Percentiles rank a stretch among this genome's conserved stretches.
Evolutionary conservation across 2,329 filamentous ascomycete species (phyloP).

Genomic region (Aspergillus neoniger): DNA sequence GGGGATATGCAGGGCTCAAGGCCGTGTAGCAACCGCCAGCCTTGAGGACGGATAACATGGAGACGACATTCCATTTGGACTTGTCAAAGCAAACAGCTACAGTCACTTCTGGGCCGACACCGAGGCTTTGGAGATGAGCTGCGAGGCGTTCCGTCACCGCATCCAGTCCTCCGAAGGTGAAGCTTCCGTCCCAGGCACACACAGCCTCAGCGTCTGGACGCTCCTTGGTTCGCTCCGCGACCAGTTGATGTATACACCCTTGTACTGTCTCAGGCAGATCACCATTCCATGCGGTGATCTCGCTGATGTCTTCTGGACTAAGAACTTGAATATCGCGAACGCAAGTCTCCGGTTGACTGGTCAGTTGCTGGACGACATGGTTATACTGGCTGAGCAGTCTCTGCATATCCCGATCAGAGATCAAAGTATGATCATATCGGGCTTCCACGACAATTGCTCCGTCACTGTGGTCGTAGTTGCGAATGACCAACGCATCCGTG

Average conservation of each 20-base stretch:
- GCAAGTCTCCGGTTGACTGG: neutral
- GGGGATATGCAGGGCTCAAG: constrained; percentile 15
- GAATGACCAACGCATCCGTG: neutral
- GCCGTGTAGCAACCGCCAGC: constrained; percentile 28
- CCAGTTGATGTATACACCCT: neutral
- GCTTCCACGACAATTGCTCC: neutral
- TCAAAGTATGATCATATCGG: neutral
- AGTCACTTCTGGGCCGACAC: constrained; percentile 31
- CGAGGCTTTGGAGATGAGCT: constrained; percentile 28
- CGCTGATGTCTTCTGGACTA: neutral
- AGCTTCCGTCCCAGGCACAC: constrained; percentile 17
- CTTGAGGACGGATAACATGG: constrained; percentile 27
- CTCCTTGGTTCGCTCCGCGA: neutral
- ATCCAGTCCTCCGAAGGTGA: constrained; percentile 21
- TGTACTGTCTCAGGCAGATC: neutral
- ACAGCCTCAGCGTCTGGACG: constrained; percentile 6
- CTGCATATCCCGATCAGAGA: neutral
- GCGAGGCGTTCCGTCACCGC: constrained; percentile 21
- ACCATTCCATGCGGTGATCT: neutral
- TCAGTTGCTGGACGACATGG: neutral
- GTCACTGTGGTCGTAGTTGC: neutral
- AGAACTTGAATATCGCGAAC: neutral
- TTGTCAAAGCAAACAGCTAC: constrained; percentile 30
- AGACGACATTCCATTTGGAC: constrained; percentile 29
- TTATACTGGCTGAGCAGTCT: neutral